Conservation (phyloP, 2,329 filamentous ascomycete genomes). For the Drechslerella coelobrocha region DNA sequence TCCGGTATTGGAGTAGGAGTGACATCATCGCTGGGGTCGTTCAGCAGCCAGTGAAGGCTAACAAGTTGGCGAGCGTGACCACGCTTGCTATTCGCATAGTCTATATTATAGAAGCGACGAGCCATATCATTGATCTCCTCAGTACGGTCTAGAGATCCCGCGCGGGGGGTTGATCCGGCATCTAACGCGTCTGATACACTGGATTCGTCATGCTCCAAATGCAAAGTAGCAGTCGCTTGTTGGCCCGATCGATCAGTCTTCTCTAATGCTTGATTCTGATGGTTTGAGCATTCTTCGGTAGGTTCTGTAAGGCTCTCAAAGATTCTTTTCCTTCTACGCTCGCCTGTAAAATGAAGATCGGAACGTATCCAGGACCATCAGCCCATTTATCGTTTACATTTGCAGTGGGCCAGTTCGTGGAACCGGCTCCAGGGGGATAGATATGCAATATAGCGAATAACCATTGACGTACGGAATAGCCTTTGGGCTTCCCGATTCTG, state of each 20-base stretch:
- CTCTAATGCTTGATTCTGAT: not conserved
- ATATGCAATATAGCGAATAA: not conserved
- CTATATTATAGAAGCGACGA: conserved; percentile 23
- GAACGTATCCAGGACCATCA: not conserved
- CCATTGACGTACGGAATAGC: conserved; percentile 33
- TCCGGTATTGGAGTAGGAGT: not conserved
- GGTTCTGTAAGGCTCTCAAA: conserved; percentile 27
- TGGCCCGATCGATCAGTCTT: not conserved
- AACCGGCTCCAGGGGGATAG: not conserved
- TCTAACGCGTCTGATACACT: not conserved
- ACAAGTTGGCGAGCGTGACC: conserved; percentile 10
- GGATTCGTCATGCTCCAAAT: not conserved
- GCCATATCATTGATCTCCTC: conserved; percentile 33
- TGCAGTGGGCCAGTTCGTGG: not conserved
- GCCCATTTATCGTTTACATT: not conserved
- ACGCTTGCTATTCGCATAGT: conserved; percentile 7
- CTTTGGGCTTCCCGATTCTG: conserved; percentile 47
- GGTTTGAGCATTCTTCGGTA: conserved; percentile 14
- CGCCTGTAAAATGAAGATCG: conserved; percentile 7
- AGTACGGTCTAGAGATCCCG: not conserved
- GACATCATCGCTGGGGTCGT: conserved; percentile 17
- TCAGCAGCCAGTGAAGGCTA: conserved; percentile 41
- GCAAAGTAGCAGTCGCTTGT: not conserved
- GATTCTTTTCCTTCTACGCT: conserved; percentile 40
- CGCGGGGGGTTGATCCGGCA: too few species aligned